These are phyloP conservation scores for Boletus pseudopeckii DNA, from an alignment of 768 basidiomycete genomes.

Conservation along the genomic window DNA sequence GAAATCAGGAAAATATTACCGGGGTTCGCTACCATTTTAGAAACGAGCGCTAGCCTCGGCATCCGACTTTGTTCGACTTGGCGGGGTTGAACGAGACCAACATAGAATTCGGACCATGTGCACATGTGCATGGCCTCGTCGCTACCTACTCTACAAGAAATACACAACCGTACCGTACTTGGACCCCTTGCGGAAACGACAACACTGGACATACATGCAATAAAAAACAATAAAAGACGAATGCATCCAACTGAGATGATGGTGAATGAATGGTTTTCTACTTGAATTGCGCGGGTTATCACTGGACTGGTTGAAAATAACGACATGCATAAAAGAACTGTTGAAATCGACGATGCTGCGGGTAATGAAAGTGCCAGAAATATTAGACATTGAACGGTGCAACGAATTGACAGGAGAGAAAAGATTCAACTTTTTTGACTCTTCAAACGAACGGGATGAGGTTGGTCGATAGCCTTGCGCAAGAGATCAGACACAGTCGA, in stretches of 20 bases:
- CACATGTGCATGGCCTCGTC: neutral
- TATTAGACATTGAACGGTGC: neutral
- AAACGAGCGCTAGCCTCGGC: too few species aligned
- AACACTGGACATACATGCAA: conserved; percentile 17
- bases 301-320: conserved; percentile 1
- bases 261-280: conserved; percentile 14
- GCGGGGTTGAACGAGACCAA: too few species aligned
- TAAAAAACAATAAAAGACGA: conserved; percentile 10
- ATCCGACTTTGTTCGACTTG: too few species aligned
- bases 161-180: conserved; percentile 13
- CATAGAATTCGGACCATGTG: conserved; percentile 1
- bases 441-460: neutral
- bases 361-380: conserved; percentile 3
- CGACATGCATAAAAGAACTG: conserved; percentile 2
- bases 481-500: conserved; percentile 1
- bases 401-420: neutral
- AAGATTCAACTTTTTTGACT: conserved; percentile 1
- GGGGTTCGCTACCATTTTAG: too few species aligned
- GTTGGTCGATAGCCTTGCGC: neutral
- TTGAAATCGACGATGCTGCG: conserved; percentile 5
- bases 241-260: conserved; percentile 16
- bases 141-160: conserved; percentile 17
- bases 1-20: too few species aligned
- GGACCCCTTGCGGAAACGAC: conserved; percentile 4
- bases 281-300: neutral